Conservation (phyloP, 23 red algal genomes). For the Gracilaria gracilis region DNA sequence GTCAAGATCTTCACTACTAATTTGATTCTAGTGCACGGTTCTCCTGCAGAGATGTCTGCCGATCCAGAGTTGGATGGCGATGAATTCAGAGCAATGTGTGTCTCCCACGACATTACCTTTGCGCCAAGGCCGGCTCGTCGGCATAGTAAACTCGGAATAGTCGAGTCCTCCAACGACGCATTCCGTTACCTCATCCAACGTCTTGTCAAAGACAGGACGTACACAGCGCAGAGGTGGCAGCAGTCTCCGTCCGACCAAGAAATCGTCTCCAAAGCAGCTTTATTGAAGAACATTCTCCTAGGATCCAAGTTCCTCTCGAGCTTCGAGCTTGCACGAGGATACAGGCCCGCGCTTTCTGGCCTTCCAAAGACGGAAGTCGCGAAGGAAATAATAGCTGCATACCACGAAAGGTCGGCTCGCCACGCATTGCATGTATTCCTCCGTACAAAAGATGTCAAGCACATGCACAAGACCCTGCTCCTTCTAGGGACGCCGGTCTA, state of each 20-base stretch:
- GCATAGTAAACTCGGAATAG: slow-evolving; percentile 54
- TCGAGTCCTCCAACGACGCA: slow-evolving; percentile 25
- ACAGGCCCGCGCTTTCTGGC: slow-evolving; percentile 6
- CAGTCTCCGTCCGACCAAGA: slow-evolving; percentile 16
- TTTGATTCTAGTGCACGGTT: slow-evolving; percentile 13
- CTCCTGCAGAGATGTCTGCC: neutral
- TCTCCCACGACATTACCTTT: neutral
- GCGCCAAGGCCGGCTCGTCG: neutral
- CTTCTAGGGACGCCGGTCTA: neutral
- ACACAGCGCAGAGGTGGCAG: neutral
- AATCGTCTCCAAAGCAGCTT: neutral
- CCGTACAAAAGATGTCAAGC: neutral
- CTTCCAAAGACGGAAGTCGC: neutral
- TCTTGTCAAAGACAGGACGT: slow-evolving; percentile 13
- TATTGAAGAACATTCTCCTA: slow-evolving; percentile 9
- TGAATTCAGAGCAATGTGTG: neutral
- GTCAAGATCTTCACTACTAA: neutral
- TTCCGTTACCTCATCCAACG: slow-evolving; percentile 21
- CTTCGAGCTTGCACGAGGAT: slow-evolving; percentile 33
- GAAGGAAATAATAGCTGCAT: neutral
- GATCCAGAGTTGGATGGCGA: slow-evolving; percentile 23
- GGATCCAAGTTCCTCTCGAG: slow-evolving; percentile 1
- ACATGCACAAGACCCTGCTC: neutral
- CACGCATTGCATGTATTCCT: slow-evolving; percentile 16
- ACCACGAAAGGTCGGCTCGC: slow-evolving; percentile 7